Base-by-base conservation (phyloP, 352 stramenopile genomes). In the Globisporangium parvum region DNA sequence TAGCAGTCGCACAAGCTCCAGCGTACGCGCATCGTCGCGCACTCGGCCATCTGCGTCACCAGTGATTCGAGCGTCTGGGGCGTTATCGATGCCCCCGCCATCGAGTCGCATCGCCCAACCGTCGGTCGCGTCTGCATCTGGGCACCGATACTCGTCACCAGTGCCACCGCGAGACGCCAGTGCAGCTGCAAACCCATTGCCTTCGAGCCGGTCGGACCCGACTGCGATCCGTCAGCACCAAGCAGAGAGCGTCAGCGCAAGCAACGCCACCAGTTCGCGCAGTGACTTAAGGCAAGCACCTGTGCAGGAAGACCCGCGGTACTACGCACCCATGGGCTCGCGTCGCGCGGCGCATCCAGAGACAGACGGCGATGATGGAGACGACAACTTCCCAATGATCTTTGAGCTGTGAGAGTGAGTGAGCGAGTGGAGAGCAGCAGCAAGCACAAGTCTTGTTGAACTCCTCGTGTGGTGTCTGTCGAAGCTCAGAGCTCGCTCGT, bases 71-170 rank as follows among this genome's bases (percentile, higher is more conserved):
- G 53, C 54, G 6, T 60, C 54, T 17, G n/a, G 39, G n/a, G 53
- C 57, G 11, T 58, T 50, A 2, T 63, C 50, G 1, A 39, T 63
- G 3, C 56, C 56, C 15, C n/a, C 23, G 31, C 42, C 9, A 14
- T 53, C 56, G 39, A 62, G 56, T n/a, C 48, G 44, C 56, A 57
- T 62, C 28, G 37, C 24, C 1, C 49, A 41, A 10, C 47, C 56
- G 8, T 55, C 57, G 33, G 42, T 24, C 23, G 33, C 55, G 6
- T 17, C 26, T 11, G n/a, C 37, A 12, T 55, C 55, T 15, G 24
- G 47, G 6, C 57, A 63, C 17, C 45, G 57, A 2, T 37, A 63
- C 47, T 63, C 57, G n/a, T 52, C 57, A 15, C 51, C 57, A 10
- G 57, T 59, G 14, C 40, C 57, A 17, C 45, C 46, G 35, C 49